Evolutionary conservation across 768 basidiomycete species (phyloP).

Genomic region (Omphalotus guepiniiformis): DNA sequence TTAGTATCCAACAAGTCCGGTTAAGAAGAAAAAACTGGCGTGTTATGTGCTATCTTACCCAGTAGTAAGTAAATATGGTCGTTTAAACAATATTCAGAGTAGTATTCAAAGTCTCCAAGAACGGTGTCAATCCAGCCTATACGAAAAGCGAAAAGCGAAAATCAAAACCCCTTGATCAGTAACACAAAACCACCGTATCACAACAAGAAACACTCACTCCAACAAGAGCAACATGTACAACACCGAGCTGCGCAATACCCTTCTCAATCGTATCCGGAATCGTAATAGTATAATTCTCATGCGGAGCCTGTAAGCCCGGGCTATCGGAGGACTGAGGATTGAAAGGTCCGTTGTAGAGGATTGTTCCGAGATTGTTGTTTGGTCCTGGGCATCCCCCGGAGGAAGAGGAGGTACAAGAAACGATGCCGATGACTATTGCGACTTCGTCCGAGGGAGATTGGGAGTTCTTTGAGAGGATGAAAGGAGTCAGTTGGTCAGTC

Average conservation of each 20-base stretch:
- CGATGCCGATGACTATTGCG: slow-evolving; percentile 24
- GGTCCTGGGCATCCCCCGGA: neutral
- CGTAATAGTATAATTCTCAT: slow-evolving; percentile 35
- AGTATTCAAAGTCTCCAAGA: too few species aligned
- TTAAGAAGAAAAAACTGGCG: too few species aligned
- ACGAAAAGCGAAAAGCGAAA: too few species aligned
- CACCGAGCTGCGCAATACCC: slow-evolving; percentile 25
- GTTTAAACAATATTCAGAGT: too few species aligned
- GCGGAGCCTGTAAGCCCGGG: slow-evolving; percentile 23
- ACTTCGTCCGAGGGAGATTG: slow-evolving; percentile 26
- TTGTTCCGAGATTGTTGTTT: slow-evolving; percentile 23
- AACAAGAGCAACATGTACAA: slow-evolving; percentile 26
- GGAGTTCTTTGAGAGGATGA: neutral
- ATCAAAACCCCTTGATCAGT: too few species aligned
- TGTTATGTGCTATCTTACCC: too few species aligned
- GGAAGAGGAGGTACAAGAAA: slow-evolving; percentile 15
- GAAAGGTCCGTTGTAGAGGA: slow-evolving; percentile 36
- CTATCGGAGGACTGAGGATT: neutral
- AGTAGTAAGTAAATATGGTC: too few species aligned
- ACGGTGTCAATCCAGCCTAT: too few species aligned
- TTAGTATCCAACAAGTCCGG: too few species aligned
- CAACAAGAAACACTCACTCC: slow-evolving; percentile 36
- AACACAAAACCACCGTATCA: too few species aligned
- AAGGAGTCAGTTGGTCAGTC: neutral
- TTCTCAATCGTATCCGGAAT: slow-evolving; percentile 19